Evolutionary conservation across 2,329 filamentous ascomycete genomes (phyloP), one percentile per base, ranked within the genome.

Genomic region (Verticillium dahliae): DNA sequence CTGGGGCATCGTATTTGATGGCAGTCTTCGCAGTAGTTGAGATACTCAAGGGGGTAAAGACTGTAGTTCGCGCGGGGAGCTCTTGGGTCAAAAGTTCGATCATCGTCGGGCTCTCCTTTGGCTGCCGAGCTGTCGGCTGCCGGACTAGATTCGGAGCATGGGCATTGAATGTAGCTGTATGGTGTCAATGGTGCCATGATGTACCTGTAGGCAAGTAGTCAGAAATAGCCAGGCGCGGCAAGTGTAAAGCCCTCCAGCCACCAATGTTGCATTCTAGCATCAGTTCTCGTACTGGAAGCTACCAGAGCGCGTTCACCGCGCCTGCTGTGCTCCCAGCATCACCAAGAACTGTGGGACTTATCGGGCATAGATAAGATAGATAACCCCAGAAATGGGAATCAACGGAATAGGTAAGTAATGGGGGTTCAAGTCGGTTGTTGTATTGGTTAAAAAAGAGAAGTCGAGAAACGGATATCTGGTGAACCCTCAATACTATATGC

Each of bases 11-110:
- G 90, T 65, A 98, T 96, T 75, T 97, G 90, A 73, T 96, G 92
- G 74, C 95, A 99, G 73, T 98, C 95, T 72, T 97, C 94, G 79
- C 95, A 99, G 79, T 96, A 99, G 50, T 98, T 84, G 33, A 99
- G 85, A 72, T 97, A 89, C 71, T 98, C 94, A 55, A 97, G 87
- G 1, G 95, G 94, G 71, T 94, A 97, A 37, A 99, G 81, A 67
- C 92, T 93, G 80, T 92, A 98, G 74, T 92, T 95, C 62, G 95
- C 90, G 41, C 93, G 88, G 15, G 90, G 85, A 63, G 89, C 88
- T 68, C 90, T 87, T 2, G 95, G 92, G 72, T 99, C 90, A 74
- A 99, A 97, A 4, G 91, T 89, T 64, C 84, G 82, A 62, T 91
- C 90, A 66, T 92, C 89, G 62, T 90, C 87, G 34, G 84, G 73